Conservation (phyloP, 2,329 filamentous ascomycete genomes). For the Aspergillus terreus region DNA sequence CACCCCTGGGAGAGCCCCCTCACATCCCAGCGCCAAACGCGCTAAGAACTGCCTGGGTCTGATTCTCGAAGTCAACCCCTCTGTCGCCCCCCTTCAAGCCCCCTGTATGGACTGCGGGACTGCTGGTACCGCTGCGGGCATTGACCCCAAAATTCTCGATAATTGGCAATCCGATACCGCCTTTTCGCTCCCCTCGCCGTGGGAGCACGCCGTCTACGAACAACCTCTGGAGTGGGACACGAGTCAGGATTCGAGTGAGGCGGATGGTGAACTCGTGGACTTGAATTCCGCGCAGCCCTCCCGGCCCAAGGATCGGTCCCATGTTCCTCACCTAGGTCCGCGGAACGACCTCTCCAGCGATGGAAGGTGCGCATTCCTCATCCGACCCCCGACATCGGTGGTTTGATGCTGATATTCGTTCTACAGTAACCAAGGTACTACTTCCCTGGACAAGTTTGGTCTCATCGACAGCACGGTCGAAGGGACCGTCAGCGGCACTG, state of each 20-base stretch:
- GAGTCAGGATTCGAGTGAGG: slow-evolving; percentile 37
- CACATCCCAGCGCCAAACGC: slow-evolving; percentile 2
- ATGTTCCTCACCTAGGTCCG: slow-evolving; percentile 21
- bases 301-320: slow-evolving; percentile 18
- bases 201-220: slow-evolving; percentile 35
- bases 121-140: slow-evolving; percentile 35
- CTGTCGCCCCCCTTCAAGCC: slow-evolving; percentile 7
- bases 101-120: slow-evolving; percentile 38
- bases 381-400: neutral
- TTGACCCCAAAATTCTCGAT: slow-evolving; percentile 41
- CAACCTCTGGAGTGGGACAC: slow-evolving; percentile 37
- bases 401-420: slow-evolving; percentile 4
- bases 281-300: slow-evolving; percentile 28
- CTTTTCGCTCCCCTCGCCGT: slow-evolving; percentile 30
- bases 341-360: slow-evolving; percentile 18
- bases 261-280: slow-evolving; percentile 33
- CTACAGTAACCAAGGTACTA: slow-evolving; percentile 30
- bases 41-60: slow-evolving; percentile 3
- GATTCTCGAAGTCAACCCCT: slow-evolving; percentile 10
- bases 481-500: slow-evolving; percentile 31
- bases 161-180: slow-evolving; percentile 36
- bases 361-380: slow-evolving; percentile 24
- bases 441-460: slow-evolving; percentile 30
- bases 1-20: slow-evolving; percentile 1
- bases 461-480: slow-evolving; percentile 26